A percentile compares a stretch with the other conserved stretches of the same genome.
Conservation (phyloP, 495 filamentous ascomycete genomes). For the Lineolata rhizophorae region DNA sequence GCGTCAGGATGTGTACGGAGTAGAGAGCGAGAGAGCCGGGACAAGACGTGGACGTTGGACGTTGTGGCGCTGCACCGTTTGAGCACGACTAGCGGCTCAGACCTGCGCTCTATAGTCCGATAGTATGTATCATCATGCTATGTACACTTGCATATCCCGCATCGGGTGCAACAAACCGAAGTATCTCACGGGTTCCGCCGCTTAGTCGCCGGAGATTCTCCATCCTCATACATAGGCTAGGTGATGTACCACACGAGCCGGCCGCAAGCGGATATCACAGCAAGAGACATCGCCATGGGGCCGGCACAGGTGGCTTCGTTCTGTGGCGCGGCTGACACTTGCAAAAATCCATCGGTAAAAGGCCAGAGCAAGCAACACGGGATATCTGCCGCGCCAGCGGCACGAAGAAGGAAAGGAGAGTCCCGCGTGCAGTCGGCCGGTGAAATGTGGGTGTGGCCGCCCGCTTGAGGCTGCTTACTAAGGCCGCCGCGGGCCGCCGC, state of each 20-base stretch:
- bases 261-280: too few species aligned
- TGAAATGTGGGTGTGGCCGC: too few species aligned
- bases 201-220: too few species aligned
- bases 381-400: conserved; percentile 31
- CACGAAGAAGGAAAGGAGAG: conserved; percentile 33
- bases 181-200: too few species aligned
- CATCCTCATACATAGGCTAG: conserved; percentile 1
- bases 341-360: conserved; percentile 23
- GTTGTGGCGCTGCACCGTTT: not conserved
- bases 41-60: not conserved
- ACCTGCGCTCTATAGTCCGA: too few species aligned
- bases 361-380: conserved; percentile 32
- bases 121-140: not conserved
- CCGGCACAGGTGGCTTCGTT: conserved; percentile 14
- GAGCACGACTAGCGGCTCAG: too few species aligned
- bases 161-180: not conserved
- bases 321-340: conserved; percentile 43
- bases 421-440: not conserved
- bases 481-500: not conserved
- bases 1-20: too few species aligned
- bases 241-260: conserved; percentile 10
- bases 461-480: too few species aligned
- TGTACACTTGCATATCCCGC: not conserved
- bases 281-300: conserved; percentile 16
- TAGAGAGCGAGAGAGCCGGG: too few species aligned